These are phyloP conservation scores for Syzygium aromaticum DNA, from an alignment of 345 rosid species.

Conservation along the genomic window DNA sequence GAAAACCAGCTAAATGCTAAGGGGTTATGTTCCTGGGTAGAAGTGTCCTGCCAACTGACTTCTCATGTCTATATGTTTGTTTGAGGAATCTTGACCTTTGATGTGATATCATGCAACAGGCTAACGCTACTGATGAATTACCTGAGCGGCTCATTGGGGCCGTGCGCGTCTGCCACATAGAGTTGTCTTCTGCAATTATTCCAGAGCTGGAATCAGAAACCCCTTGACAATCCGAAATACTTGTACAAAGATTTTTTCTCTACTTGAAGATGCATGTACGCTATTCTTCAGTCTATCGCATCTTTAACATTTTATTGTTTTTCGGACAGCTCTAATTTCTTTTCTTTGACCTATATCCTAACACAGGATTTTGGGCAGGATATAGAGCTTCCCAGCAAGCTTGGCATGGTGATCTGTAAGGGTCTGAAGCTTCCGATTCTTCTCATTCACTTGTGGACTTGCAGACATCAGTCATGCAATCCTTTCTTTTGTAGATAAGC, in stretches of 20 bases:
- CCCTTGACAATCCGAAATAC: not conserved
- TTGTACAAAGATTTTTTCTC: not conserved
- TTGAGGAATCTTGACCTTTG: not conserved
- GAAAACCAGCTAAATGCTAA: not conserved
- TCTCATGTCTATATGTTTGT: not conserved
- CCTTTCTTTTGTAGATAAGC: not conserved
- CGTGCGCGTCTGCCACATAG: slow-evolving; percentile 83
- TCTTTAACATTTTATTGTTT: not conserved
- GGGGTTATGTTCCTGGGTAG: not conserved
- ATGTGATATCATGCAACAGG: slow-evolving; percentile 27
- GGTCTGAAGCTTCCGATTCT: not conserved
- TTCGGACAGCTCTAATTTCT: not conserved
- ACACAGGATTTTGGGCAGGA: not conserved
- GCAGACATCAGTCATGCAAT: not conserved
- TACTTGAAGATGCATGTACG: not conserved
- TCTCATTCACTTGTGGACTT: not conserved
- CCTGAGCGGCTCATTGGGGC: slow-evolving; percentile 91
- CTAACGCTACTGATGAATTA: slow-evolving; percentile 75
- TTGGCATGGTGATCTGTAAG: not conserved
- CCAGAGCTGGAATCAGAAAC: slow-evolving; percentile 47
- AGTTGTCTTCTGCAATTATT: slow-evolving; percentile 82
- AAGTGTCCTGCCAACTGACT: not conserved
- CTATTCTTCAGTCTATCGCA: not conserved
- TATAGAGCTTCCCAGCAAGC: not conserved
- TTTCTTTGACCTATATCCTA: not conserved